phyloP scores from a whole-genome alignment of 2,329 filamentous ascomycete species.

The Eutypa lata region DNA sequence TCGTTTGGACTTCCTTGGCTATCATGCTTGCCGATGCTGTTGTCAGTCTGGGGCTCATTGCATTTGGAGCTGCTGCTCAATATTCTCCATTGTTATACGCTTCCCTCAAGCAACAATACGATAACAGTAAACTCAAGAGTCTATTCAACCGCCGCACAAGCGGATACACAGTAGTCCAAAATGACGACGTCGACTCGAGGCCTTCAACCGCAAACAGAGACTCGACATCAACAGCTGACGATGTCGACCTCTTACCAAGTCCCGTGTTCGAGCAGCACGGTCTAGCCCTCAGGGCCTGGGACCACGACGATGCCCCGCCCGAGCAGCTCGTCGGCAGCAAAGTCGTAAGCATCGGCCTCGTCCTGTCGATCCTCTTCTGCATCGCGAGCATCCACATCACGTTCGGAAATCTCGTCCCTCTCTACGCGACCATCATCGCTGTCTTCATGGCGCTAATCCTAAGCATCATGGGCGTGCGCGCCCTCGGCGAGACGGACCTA shows the following conservation, averaged over 20 bases:
- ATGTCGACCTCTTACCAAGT: conserved; percentile 13
- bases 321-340: conserved; percentile 75
- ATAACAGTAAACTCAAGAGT: conserved; percentile 15
- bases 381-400: conserved; percentile 76
- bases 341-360: conserved; percentile 71
- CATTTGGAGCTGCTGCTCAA: conserved; percentile 59
- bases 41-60: conserved; percentile 78
- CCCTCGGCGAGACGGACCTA: conserved; percentile 79
- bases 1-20: conserved; percentile 91
- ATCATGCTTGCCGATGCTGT: conserved; percentile 97
- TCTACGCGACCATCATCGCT: conserved; percentile 71
- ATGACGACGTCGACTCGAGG: conserved; percentile 20
- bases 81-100: conserved; percentile 31
- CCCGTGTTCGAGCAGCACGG: conserved; percentile 21
- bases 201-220: conserved; percentile 9
- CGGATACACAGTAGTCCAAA: conserved; percentile 20
- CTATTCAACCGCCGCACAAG: conserved; percentile 17
- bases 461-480: conserved; percentile 71
- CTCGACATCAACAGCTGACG: conserved; percentile 11
- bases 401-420: conserved; percentile 79
- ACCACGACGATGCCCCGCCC: conserved; percentile 74
- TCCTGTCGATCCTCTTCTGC: conserved; percentile 75
- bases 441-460: conserved; percentile 79
- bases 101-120: conserved; percentile 16
- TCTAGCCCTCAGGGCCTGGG: conserved; percentile 29